A percentile compares a stretch with the other conserved stretches of the same genome.
These are phyloP conservation scores for Mallotus repandus DNA, from an alignment of 441 rosid species.

Conservation along the genomic window DNA sequence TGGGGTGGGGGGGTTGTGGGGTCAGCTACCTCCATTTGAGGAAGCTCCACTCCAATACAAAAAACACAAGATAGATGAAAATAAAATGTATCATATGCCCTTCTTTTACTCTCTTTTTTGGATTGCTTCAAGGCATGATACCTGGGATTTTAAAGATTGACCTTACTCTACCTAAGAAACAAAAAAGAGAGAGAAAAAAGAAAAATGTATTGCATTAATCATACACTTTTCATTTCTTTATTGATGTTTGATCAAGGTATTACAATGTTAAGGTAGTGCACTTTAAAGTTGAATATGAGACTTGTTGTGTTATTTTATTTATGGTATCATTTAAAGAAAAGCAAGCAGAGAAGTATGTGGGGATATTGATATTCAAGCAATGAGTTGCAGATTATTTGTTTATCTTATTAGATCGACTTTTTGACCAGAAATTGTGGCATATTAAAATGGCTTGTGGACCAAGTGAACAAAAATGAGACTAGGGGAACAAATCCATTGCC, in stretches of 20 bases:
- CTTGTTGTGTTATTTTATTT: not conserved
- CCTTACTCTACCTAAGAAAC: conserved; percentile 8
- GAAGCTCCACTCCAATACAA: not conserved
- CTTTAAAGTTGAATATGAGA: not conserved
- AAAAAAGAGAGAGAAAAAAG: not conserved
- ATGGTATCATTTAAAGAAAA: not conserved
- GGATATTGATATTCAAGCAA: not conserved
- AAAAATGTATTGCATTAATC: conserved; percentile 1
- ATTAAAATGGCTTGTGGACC: conserved; percentile 10
- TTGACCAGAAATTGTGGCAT: conserved; percentile 13
- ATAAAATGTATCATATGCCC: not conserved
- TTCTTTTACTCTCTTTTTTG: not conserved
- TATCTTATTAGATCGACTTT: conserved; percentile 17
- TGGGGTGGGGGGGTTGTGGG: too few species aligned
- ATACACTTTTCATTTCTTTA: not conserved
- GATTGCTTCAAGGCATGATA: conserved; percentile 14
- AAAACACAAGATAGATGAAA: not conserved
- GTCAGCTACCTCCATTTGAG: not conserved
- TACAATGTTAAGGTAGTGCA: conserved; percentile 18
- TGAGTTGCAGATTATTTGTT: conserved; percentile 11
- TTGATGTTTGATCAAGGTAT: conserved; percentile 22
- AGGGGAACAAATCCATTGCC: conserved; percentile 21
- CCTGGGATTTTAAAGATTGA: conserved; percentile 17
- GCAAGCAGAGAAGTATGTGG: not conserved
- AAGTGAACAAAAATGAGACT: conserved; percentile 17